These are phyloP conservation scores for Dioscorea alata DNA, from an alignment of 106 monocot genomes.

Conservation along the genomic window DNA sequence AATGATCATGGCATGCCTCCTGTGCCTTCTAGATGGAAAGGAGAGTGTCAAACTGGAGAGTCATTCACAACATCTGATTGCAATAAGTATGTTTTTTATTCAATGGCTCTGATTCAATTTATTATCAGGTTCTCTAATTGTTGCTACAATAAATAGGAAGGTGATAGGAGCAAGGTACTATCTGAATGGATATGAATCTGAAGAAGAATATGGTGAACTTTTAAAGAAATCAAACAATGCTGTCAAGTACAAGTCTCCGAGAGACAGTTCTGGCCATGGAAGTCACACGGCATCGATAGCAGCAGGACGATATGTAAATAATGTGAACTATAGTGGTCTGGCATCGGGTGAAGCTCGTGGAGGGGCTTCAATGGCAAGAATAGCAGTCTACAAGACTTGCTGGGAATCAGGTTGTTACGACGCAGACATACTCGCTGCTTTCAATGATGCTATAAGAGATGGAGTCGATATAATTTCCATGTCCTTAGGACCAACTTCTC, in stretches of 20 bases:
- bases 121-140: background rate
- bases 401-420: conserved; percentile 93
- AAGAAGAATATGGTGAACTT: conserved; percentile 17
- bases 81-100: conserved; percentile 46
- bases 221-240: conserved; percentile 5
- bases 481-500: conserved; percentile 67
- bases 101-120: too few relatives aligned
- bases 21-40: conserved; percentile 88
- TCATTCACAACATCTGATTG: conserved; percentile 54
- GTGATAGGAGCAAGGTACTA: conserved; percentile 79
- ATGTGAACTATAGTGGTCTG: conserved; percentile 66
- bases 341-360: conserved; percentile 66
- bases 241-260: conserved; percentile 62
- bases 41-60: conserved; percentile 71
- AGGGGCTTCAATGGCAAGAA: conserved; percentile 79
- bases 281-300: conserved; percentile 94
- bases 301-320: conserved; percentile 52
- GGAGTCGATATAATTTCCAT: conserved; percentile 83
- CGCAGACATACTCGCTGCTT: conserved; percentile 83
- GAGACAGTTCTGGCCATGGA: conserved; percentile 82
- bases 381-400: conserved; percentile 85
- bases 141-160: conserved; percentile 9
- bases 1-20: conserved; percentile 71
- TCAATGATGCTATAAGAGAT: conserved; percentile 81
- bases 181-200: conserved; percentile 57